Evolutionary conservation across 345 rosid species (phyloP).

Genomic region (Pugionium cornutum): DNA sequence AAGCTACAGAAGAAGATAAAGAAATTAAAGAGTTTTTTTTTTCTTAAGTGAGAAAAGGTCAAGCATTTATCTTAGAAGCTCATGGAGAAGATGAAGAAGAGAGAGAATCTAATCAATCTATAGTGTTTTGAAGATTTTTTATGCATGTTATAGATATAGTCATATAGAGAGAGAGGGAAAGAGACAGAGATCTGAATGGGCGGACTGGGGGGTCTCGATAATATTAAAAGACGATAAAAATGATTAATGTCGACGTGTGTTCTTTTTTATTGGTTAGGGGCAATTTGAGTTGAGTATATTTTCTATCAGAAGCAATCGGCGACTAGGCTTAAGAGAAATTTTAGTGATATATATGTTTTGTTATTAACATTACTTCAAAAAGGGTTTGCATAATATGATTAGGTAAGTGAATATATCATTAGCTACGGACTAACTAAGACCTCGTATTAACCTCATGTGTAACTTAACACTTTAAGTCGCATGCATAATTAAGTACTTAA

Average conservation of each 20-base stretch:
- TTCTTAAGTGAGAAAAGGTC: slow-evolving; percentile 8
- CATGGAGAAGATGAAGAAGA: slow-evolving; percentile 23
- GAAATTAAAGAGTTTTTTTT: not conserved
- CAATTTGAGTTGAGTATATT: slow-evolving; percentile 16
- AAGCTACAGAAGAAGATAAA: slow-evolving; percentile 6
- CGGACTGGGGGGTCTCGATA: slow-evolving; percentile 71
- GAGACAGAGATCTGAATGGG: slow-evolving; percentile 65
- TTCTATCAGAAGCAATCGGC: slow-evolving; percentile 12
- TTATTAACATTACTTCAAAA: slow-evolving; percentile 6
- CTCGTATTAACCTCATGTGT: slow-evolving; percentile 1
- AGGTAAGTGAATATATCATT: slow-evolving; percentile 9
- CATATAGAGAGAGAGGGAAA: slow-evolving; percentile 34
- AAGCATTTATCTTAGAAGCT: slow-evolving; percentile 27
- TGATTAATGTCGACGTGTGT: slow-evolving; percentile 34
- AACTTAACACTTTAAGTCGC: slow-evolving; percentile 20
- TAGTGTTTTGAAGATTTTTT: slow-evolving; percentile 32
- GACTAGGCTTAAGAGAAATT: slow-evolving; percentile 14
- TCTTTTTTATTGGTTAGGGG: slow-evolving; percentile 23
- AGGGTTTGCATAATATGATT: slow-evolving; percentile 12
- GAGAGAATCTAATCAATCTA: slow-evolving; percentile 33
- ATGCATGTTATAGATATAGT: slow-evolving; percentile 40
- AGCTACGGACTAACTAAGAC: slow-evolving; percentile 21
- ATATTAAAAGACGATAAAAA: slow-evolving; percentile 14
- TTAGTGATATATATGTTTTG: not conserved
- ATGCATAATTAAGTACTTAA: no score